Percentiles rank a stretch among this genome's conserved stretches.
These are phyloP conservation scores for Auricularia cornea DNA, from an alignment of 768 basidiomycete genomes.

Conservation along the genomic window DNA sequence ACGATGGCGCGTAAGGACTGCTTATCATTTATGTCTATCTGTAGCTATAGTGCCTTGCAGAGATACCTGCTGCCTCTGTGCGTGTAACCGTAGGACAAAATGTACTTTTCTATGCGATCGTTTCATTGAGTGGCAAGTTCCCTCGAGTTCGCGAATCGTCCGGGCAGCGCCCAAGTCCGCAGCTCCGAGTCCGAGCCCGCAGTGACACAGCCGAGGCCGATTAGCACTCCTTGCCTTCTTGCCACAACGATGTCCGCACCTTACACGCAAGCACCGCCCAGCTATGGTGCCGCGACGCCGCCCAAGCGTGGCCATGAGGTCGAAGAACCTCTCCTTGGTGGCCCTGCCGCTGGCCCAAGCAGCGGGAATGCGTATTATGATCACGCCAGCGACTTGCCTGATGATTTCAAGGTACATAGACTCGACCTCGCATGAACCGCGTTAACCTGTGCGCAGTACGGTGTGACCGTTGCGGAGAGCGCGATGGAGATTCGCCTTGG, in stretches of 20 bases:
- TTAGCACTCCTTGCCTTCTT: background rate
- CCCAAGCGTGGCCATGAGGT: constrained; percentile 16
- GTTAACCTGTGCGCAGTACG: constrained; percentile 44
- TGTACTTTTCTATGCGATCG: no score
- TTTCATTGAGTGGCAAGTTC: no score
- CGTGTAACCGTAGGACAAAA: no score
- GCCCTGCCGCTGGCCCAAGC: constrained; percentile 30
- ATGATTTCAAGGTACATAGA: constrained; percentile 79
- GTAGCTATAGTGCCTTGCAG: background rate
- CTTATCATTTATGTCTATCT: background rate
- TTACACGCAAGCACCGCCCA: background rate
- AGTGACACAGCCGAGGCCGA: no score
- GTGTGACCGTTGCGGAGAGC: constrained; percentile 70
- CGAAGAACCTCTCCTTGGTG: constrained; percentile 49
- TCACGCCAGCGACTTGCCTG: constrained; percentile 76
- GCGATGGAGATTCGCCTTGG: constrained; percentile 66
- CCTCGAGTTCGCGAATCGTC: no score
- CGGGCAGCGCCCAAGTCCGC: background rate
- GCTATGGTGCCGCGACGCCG: background rate
- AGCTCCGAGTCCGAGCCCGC: background rate
- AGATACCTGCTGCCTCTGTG: no score
- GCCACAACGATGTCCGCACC: background rate
- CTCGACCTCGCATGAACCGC: background rate
- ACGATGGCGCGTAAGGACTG: background rate
- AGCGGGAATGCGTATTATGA: constrained; percentile 51